A percentile compares a stretch with the other conserved stretches of the same genome.
These are phyloP conservation scores for Cornus florida DNA, from an alignment of 148 eudicot genomes.

Conservation along the genomic window DNA sequence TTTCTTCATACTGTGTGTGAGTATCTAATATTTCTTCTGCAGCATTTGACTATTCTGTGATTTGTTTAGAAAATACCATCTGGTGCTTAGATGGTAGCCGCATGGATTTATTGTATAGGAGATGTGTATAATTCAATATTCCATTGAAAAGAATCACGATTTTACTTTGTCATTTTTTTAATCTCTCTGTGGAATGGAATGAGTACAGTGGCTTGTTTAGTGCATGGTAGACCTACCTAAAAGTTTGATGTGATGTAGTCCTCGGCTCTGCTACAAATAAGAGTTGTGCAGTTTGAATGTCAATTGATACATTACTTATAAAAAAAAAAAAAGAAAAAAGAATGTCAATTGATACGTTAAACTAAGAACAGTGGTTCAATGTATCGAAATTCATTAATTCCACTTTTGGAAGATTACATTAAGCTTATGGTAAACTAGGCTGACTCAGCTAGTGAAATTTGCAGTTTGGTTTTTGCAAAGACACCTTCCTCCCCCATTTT, in stretches of 20 bases:
- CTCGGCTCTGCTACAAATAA: too few species aligned
- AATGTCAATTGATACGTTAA: neutral
- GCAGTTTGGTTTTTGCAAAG: too few species aligned
- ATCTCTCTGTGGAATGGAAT: too few species aligned
- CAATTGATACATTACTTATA: too few species aligned
- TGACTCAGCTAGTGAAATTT: too few species aligned
- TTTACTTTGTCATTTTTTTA: too few species aligned
- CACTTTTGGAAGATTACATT: neutral
- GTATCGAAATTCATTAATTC: neutral
- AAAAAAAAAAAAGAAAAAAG: too few species aligned
- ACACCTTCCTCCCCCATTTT: too few species aligned
- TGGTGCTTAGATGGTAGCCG: neutral
- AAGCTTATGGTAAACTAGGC: too few species aligned
- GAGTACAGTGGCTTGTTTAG: neutral
- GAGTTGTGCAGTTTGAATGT: neutral
- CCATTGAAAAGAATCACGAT: neutral
- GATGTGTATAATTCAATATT: neutral
- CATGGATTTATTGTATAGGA: neutral
- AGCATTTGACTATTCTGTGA: neutral
- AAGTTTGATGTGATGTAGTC: neutral
- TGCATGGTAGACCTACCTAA: neutral
- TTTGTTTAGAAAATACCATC: neutral
- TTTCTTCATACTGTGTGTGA: neutral
- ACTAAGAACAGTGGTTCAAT: neutral
- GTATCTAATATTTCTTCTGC: neutral